Conservation (phyloP, 345 rosid genomes). For the Pugionium cornutum region DNA sequence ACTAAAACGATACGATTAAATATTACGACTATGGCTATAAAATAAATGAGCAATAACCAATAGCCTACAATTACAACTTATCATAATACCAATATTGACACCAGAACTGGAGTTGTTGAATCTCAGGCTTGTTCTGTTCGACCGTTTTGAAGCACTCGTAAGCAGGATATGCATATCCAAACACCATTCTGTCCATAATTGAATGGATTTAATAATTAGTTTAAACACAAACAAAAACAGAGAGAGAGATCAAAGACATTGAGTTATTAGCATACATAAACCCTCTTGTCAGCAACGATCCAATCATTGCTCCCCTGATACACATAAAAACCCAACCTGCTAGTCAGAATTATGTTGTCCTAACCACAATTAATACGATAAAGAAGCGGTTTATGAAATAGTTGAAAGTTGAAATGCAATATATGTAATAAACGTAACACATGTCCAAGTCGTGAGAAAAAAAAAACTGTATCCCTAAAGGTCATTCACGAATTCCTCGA, state of each 20-base stretch:
- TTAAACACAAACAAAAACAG: background rate
- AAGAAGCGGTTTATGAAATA: no score
- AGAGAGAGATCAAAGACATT: background rate
- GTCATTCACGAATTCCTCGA: no score
- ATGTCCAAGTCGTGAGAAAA: no score
- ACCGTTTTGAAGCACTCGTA: slow-evolving; percentile 66
- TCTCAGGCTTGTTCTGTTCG: slow-evolving; percentile 54
- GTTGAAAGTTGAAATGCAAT: no score
- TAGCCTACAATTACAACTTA: no score
- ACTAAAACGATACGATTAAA: no score
- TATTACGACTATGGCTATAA: no score
- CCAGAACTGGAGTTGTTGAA: slow-evolving; percentile 64
- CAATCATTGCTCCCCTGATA: slow-evolving; percentile 46
- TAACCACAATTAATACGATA: background rate
- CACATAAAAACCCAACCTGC: background rate
- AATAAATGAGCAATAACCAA: no score
- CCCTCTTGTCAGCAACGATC: slow-evolving; percentile 55
- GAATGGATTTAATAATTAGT: no score
- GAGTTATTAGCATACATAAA: slow-evolving; percentile 45
- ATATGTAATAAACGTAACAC: no score
- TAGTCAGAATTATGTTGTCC: background rate
- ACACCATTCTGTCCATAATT: slow-evolving; percentile 47
- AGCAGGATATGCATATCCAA: slow-evolving; percentile 83
- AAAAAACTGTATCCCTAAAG: no score
- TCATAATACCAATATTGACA: slow-evolving; percentile 72